A percentile compares a stretch with the other conserved stretches of the same genome.
phyloP scores from a whole-genome alignment of 306 rosid genomes.

The Astragalus membranaceus region DNA sequence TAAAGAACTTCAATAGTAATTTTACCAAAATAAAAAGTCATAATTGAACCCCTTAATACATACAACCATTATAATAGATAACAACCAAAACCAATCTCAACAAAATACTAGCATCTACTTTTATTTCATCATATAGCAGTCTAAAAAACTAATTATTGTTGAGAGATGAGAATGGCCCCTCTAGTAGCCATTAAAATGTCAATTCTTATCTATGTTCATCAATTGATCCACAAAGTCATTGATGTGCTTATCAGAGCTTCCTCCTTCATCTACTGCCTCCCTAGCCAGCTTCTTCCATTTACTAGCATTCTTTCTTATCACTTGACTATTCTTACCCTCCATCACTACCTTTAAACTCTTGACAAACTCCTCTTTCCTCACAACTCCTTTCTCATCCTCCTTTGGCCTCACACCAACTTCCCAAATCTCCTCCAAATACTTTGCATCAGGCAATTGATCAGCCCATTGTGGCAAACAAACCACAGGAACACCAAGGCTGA shows the following conservation, averaged over 20 bases:
- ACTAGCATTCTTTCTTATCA: constrained; percentile 31
- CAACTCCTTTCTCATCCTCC: constrained; percentile 48
- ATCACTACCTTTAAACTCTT: constrained; percentile 41
- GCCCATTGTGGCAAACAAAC: constrained; percentile 62
- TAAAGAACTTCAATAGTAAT: too few species aligned
- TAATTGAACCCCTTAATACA: too few species aligned
- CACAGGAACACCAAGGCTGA: constrained; percentile 60
- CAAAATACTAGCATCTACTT: too few species aligned
- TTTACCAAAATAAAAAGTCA: too few species aligned
- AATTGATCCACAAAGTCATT: constrained; percentile 37
- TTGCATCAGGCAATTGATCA: constrained; percentile 58
- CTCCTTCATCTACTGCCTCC: constrained; percentile 42
- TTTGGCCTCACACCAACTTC: constrained; percentile 50
- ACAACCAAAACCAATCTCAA: too few species aligned
- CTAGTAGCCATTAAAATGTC: constrained; percentile 1
- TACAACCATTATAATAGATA: too few species aligned
- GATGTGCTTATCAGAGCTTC: constrained; percentile 36
- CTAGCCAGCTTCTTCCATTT: constrained; percentile 44
- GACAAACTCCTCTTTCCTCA: constrained; percentile 41
- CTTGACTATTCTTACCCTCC: constrained; percentile 40
- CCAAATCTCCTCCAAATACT: constrained; percentile 57
- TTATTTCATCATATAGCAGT: not conserved
- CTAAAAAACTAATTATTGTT: not conserved
- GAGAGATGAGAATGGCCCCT: not conserved
- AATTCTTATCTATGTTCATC: constrained; percentile 11